phyloP scores from a whole-genome alignment of 495 filamentous ascomycete species.

The Amphirosellinia nigrospora region DNA sequence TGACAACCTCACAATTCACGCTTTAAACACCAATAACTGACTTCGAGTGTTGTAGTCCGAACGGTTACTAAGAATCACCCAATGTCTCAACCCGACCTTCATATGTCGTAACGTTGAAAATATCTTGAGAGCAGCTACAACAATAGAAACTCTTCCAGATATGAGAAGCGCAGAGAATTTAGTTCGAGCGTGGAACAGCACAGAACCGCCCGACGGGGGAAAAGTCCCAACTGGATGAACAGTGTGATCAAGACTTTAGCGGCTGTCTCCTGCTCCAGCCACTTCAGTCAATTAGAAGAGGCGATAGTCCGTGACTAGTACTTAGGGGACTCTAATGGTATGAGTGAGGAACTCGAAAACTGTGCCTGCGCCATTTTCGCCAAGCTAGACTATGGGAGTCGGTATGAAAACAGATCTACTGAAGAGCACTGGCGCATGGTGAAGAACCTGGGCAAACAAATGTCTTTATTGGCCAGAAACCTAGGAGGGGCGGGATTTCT shows the following conservation, averaged over 20 bases:
- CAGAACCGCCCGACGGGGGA: too few relatives aligned
- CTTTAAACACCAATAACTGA: too few relatives aligned
- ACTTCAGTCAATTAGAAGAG: neutral
- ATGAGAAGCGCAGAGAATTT: neutral
- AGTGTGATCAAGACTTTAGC: neutral
- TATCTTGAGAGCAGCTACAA: neutral
- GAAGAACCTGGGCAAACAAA: neutral
- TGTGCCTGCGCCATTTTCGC: neutral
- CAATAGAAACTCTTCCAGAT: neutral
- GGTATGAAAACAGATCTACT: too few relatives aligned
- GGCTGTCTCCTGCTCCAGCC: neutral
- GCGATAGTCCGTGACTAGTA: neutral
- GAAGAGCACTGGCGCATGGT: neutral
- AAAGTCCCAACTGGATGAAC: neutral
- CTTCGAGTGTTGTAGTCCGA: too few relatives aligned
- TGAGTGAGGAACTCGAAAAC: neutral
- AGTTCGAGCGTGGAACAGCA: neutral
- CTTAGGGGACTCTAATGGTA: neutral
- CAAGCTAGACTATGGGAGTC: neutral
- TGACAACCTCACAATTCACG: too few relatives aligned
- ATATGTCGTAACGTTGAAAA: neutral
- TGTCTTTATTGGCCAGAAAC: neutral
- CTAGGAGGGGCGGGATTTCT: neutral
- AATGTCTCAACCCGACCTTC: neutral
- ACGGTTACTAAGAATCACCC: neutral